phyloP scores from a whole-genome alignment of 345 rosid species.

The Lepidium sativum region DNA sequence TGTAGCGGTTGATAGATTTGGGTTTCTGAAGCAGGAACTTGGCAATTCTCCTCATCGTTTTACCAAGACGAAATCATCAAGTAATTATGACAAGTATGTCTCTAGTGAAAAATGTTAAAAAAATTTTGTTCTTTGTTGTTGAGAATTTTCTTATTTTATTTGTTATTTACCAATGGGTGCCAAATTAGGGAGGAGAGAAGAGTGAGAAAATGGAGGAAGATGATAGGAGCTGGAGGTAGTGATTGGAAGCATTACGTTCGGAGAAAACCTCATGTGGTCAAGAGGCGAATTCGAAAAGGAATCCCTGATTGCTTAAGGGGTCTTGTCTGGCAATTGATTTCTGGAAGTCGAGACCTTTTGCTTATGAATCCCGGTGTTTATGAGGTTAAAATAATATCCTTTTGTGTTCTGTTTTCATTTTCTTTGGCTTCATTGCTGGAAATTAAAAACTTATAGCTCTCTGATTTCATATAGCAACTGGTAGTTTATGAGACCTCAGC shows the following conservation, averaged over 20 bases:
- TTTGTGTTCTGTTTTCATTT: not conserved
- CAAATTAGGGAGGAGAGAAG: constrained; percentile 70
- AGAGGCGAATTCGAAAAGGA: constrained; percentile 82
- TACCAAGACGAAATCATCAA: constrained; percentile 41
- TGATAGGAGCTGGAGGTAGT: constrained; percentile 95
- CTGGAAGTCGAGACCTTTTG: constrained; percentile 92
- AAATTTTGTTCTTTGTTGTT: not conserved
- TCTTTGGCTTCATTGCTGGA: not conserved
- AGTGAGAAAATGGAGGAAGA: constrained; percentile 92
- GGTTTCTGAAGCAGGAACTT: constrained; percentile 62
- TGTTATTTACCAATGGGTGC: constrained; percentile 7
- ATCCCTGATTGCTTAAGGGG: constrained; percentile 98
- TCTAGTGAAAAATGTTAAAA: not conserved
- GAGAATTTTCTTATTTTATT: not conserved
- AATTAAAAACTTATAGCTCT: not conserved
- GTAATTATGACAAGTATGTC: constrained; percentile 49
- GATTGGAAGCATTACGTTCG: constrained; percentile 91
- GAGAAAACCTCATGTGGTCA: constrained; percentile 83
- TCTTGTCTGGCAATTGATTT: constrained; percentile 94
- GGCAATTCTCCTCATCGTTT: constrained; percentile 41
- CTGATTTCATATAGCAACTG: constrained; percentile 56
- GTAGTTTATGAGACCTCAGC: constrained; percentile 85
- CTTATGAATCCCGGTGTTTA: constrained; percentile 94
- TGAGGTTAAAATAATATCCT: constrained; percentile 37
- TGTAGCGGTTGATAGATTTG: constrained; percentile 60